Base-by-base conservation (phyloP, 305 asterid genomes). In the Fraxinus latifolia region DNA sequence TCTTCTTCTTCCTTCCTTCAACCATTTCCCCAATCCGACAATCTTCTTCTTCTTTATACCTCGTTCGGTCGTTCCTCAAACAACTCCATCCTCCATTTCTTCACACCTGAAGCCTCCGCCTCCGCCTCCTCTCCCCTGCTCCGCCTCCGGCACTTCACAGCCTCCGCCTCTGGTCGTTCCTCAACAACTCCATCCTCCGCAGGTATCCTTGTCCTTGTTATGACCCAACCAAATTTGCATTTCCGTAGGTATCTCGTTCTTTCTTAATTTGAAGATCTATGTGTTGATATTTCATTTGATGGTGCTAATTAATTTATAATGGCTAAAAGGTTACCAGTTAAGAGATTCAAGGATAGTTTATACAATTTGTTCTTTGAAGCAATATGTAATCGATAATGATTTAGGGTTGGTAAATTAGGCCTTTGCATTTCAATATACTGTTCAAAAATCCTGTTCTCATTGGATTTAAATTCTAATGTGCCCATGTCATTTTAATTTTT, bases 161-260 rank as follows among this genome's bases (percentile, higher is more conserved):
- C n/a, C n/a, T n/a, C n/a, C n/a, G n/a, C n/a, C n/a, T n/a, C n/a
- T n/a, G n/a, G n/a, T n/a, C n/a, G n/a, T n/a, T n/a, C n/a, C n/a
- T n/a, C n/a, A n/a, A n/a, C n/a, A n/a, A n/a, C n/a, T n/a, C n/a
- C n/a, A n/a, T n/a, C n/a, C n/a, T n/a, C n/a, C n/a, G n/a, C n/a
- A n/a, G n/a, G n/a, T 84, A 73, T 88, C 85, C 94, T 95, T 80
- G 81, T 91, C 11, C 98, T 94, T 75, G 97, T 95, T 79, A 85
- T 78, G 37, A 77, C 85, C 79, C 89, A 87, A 29, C 83, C 80
- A 19, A 83, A 78, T 68, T 27, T 9, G 42, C 84, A 83, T 47
- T 19, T 90, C n/a, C 82, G 97, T 95, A 86, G 47, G 94, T 88
- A 29, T 76, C 86, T 79, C 32, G 5, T 29, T 74, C 79, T 0